Evolutionary conservation across 2,329 filamentous ascomycete species (phyloP), one percentile per base, ranked within the genome.

Genomic region (Diaporthe capsici): DNA sequence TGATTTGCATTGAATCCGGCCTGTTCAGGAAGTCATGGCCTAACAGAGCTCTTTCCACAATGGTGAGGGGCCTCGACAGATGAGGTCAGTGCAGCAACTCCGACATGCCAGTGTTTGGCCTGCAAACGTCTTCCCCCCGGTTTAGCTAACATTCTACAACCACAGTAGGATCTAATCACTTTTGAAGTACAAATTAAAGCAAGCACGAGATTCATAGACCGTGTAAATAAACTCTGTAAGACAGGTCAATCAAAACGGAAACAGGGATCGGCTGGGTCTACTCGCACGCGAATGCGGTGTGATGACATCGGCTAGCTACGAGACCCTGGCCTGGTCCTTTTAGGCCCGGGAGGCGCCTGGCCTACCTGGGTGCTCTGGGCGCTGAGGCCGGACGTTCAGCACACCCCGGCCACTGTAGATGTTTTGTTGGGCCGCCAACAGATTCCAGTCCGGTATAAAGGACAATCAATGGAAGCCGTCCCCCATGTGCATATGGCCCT

Each of bases 401-500:
- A 47, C 42, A 57, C 58, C 47, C 63, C 47, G 31, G 72, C 47
- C 72, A 12, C 58, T 68, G 51, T 47, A 42, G 49, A 58, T 39
- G 53, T 37, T 71, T 75, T 75, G 73, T 75, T 75, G 73, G 53
- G 65, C 34, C 53, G 25, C 72, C 71, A 74, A 73, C 60, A 76
- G 51, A 60, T 73, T n/a, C n/a, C 22, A 37, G 71, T 7, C 13
- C 42, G 17, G 7, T 17, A 65, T 72, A 31, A 67, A 75, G 53
- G 22, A 68, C 65, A 28, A 28, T 42, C 47, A 10, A 37, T 12
- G 4, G 7, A n/a, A 31, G 28, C 34, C 49, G 8, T 28, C n/a
- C 34, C 65, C 65, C n/a, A 20, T 5, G 44, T 31, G 12, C 6
- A 25, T 3, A 49, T 51, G 28, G 15, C 6, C 4, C 9, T 31